Conservation (phyloP, 257 asterid species). For the Przewalskia tangutica region DNA sequence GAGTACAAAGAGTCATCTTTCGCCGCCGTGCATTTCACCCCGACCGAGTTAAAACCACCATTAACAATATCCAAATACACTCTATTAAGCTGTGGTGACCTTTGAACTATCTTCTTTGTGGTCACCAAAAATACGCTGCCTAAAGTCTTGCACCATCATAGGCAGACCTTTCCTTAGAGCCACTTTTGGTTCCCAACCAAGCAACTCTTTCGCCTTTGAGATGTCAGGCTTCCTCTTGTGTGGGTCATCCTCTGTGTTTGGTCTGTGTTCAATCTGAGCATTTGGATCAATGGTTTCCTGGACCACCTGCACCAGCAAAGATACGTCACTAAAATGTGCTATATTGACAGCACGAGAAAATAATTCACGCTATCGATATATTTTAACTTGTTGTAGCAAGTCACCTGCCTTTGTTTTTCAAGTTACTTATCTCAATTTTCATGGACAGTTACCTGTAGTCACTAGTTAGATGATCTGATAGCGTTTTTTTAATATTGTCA, state of each 20-base stretch:
- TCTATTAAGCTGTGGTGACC: background rate
- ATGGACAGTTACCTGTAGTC: background rate
- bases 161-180: slow-evolving; percentile 80
- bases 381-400: background rate
- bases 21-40: background rate
- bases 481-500: background rate
- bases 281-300: slow-evolving; percentile 90
- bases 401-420: background rate
- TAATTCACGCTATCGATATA: background rate
- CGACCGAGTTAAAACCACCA: background rate
- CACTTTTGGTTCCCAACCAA: slow-evolving; percentile 94
- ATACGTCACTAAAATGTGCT: background rate
- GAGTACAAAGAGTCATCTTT: background rate
- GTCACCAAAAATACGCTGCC: slow-evolving; percentile 84
- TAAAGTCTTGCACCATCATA: slow-evolving; percentile 87
- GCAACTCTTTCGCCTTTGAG: slow-evolving; percentile 68
- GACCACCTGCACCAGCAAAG: slow-evolving; percentile 48
- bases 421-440: background rate
- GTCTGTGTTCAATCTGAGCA: slow-evolving; percentile 73
- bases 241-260: slow-evolving; percentile 94
- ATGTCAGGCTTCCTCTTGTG: slow-evolving; percentile 97
- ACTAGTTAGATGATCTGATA: background rate
- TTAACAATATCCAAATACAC: background rate
- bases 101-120: slow-evolving; percentile 40
- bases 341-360: background rate